Evolutionary conservation across 2,329 filamentous ascomycete species (phyloP).

Genomic region (Penicillium sp.): DNA sequence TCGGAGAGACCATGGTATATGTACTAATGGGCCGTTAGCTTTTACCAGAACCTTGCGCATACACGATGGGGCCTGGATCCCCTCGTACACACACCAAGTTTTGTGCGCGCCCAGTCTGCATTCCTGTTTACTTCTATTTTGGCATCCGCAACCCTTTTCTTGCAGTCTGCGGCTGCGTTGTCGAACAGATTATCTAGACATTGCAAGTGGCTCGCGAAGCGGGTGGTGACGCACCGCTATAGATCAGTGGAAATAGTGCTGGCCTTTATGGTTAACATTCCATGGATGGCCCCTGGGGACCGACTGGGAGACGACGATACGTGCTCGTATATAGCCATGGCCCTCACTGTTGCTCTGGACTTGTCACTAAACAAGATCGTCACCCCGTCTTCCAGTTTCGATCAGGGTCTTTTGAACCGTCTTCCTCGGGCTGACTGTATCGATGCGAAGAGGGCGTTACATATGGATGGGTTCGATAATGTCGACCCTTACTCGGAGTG

Average conservation of each 20-base stretch:
- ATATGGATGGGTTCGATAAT: slow-evolving; percentile 63
- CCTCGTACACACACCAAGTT: slow-evolving; percentile 59
- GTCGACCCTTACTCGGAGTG: slow-evolving; percentile 58
- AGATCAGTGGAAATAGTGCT: slow-evolving; percentile 70
- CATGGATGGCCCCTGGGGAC: slow-evolving; percentile 60
- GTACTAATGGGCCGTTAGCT: slow-evolving; percentile 46
- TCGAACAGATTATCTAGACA: slow-evolving; percentile 64
- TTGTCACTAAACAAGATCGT: slow-evolving; percentile 67
- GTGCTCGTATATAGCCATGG: slow-evolving; percentile 65
- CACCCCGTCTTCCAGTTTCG: slow-evolving; percentile 50
- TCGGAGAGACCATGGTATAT: neutral
- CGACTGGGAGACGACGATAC: slow-evolving; percentile 60
- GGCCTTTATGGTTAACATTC: slow-evolving; percentile 70
- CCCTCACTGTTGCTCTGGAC: slow-evolving; percentile 64
- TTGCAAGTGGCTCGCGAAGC: slow-evolving; percentile 57
- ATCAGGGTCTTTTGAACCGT: slow-evolving; percentile 44
- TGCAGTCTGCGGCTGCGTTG: slow-evolving; percentile 59
- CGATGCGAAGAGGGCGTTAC: slow-evolving; percentile 60
- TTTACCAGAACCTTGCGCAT: slow-evolving; percentile 65
- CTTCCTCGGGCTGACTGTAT: slow-evolving; percentile 65
- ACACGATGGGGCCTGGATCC: slow-evolving; percentile 71
- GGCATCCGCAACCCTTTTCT: slow-evolving; percentile 63
- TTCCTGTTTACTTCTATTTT: slow-evolving; percentile 70
- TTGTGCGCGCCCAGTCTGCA: slow-evolving; percentile 63
- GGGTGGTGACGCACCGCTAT: slow-evolving; percentile 58